Evolutionary conservation across 805 yeast genomes (phyloP), one percentile per base, ranked within the genome.

Genomic region (Suhomyces canberraensis): DNA sequence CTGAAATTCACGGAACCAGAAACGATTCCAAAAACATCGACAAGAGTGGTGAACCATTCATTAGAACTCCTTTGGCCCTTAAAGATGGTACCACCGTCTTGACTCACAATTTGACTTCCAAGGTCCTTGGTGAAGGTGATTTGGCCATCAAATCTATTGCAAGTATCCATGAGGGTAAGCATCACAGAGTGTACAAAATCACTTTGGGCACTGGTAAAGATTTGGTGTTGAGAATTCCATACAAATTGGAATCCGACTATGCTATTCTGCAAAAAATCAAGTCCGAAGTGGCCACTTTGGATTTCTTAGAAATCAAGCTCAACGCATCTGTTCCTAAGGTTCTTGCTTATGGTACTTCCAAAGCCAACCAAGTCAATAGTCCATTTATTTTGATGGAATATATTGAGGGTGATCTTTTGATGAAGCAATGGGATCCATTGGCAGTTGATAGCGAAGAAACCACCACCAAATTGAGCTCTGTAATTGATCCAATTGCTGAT

Each of bases 251-350:
- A 34, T 72, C 88, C 15, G 85, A 82, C 39, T 70, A 70, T 36
- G 73, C 81, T 21, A 79, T 79, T 39, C 72, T 78, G 31, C 72
- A 82, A 42, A 81, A 86, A 48, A 70, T 91, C 52, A 80, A 84
- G 57, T 79, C 89, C 56, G 98, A 91, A 61, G 96, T 81, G 36
- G 98, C 98, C 15, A 91, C 98, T 1, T 69, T 86, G 71, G 98
- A 91, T 61, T 93, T 85, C 59, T 71, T 82, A 37, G 59, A 69
- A 24, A 60, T 75, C 45, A 86, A 87, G 54, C 62, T 85, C 37
- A 79, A 78, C 1, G 59, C 84, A 33, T 72, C 75, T 16, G 85
- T 85, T 29, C 97, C 97, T 28, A 78, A 76, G 49, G 84, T 86
- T 9, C 64, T 78, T 37, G 75, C 83, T 2, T 84, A 79, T 52